Percentiles rank a stretch among this genome's conserved stretches.
These are phyloP conservation scores for Acanthamoeba quina DNA, from an alignment of 208 protist genomes.

Conservation along the genomic window DNA sequence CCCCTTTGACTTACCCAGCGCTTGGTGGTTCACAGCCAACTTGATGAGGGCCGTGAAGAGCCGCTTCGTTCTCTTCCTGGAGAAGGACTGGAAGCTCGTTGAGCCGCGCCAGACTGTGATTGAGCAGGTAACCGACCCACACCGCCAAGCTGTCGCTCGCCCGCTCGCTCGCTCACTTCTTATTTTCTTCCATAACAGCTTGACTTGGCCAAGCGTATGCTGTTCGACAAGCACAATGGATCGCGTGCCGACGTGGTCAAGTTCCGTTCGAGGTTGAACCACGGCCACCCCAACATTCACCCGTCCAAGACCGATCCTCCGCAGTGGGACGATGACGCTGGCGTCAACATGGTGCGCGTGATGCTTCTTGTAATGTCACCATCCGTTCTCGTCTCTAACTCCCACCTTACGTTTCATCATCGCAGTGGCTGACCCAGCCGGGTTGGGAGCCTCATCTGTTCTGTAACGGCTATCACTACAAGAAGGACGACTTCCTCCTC, in stretches of 20 bases:
- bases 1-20: background rate
- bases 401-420: background rate
- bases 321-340: slow-evolving; percentile 24
- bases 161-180: background rate
- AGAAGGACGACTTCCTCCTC: slow-evolving; percentile 42
- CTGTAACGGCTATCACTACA: slow-evolving; percentile 57
- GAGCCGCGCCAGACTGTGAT: background rate
- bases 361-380: background rate
- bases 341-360: slow-evolving; percentile 35
- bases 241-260: slow-evolving; percentile 49
- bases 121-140: background rate
- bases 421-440: slow-evolving; percentile 37
- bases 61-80: slow-evolving; percentile 55
- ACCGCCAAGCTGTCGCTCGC: background rate
- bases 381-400: no score
- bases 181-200: background rate
- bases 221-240: background rate
- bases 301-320: slow-evolving; percentile 49
- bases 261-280: slow-evolving; percentile 55
- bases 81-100: slow-evolving; percentile 60
- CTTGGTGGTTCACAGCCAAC: background rate
- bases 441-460: slow-evolving; percentile 59
- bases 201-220: slow-evolving; percentile 40
- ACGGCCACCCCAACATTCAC: slow-evolving; percentile 52
- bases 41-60: slow-evolving; percentile 44